Conservation (phyloP, 306 rosid genomes). For the Vicia faba region DNA sequence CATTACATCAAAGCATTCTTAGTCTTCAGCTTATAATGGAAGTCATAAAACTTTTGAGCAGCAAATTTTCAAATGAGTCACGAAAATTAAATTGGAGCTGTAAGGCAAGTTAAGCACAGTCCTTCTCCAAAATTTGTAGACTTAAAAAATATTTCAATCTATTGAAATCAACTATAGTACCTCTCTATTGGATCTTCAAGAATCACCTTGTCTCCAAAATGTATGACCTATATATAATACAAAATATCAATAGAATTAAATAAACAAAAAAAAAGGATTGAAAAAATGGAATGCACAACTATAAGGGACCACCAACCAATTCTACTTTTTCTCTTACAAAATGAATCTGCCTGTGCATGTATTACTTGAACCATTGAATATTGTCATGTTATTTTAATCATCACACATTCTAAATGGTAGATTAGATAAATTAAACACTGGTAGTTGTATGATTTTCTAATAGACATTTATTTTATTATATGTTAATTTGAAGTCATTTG, state of each 20-base stretch:
- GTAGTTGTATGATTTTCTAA: not conserved
- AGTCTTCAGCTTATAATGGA: conserved; percentile 15
- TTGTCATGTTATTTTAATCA: not conserved
- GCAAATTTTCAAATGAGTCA: conserved; percentile 7
- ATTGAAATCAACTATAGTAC: conserved; percentile 49
- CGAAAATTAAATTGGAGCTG: conserved; percentile 28
- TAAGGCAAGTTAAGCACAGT: not conserved
- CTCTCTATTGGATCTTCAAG: conserved; percentile 91
- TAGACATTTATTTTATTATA: not conserved
- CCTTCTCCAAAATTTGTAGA: conserved; percentile 8
- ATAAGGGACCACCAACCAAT: conserved; percentile 15
- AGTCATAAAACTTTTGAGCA: conserved; percentile 8
- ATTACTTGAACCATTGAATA: not conserved
- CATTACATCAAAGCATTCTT: conserved; percentile 14
- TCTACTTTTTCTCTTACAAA: not conserved
- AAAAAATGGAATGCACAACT: conserved; percentile 14
- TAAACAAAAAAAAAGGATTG: conserved; percentile 12
- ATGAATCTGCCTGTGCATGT: not conserved
- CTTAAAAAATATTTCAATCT: conserved; percentile 15
- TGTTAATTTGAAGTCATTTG: too few species aligned
- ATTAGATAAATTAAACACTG: not conserved
- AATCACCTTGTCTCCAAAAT: conserved; percentile 88
- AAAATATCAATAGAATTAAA: conserved; percentile 23
- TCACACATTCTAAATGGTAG: not conserved
- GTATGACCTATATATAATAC: conserved; percentile 56